A percentile compares a stretch with the other conserved stretches of the same genome.
These are phyloP conservation scores for Rhododendron henanense DNA, from an alignment of 148 eudicot genomes.

Conservation along the genomic window DNA sequence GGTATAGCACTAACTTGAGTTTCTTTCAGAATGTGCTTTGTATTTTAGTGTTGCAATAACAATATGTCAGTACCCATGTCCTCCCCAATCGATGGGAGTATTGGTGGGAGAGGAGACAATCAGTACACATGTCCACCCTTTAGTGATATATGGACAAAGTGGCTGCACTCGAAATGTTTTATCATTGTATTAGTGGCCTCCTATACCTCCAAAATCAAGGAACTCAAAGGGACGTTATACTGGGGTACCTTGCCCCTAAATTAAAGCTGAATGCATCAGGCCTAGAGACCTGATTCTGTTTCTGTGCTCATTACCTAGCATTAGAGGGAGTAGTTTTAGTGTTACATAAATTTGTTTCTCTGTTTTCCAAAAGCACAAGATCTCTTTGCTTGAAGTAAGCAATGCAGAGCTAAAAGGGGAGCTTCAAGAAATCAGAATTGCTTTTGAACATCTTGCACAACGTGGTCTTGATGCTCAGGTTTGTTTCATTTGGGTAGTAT, in stretches of 20 bases:
- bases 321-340: background rate
- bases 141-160: background rate
- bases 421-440: constrained; percentile 58
- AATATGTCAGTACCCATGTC: background rate
- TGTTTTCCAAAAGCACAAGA: constrained; percentile 65
- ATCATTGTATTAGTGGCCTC: background rate
- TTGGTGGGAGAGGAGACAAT: background rate
- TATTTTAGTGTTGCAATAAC: too few species aligned
- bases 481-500: constrained; percentile 7
- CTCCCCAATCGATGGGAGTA: background rate
- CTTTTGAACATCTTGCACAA: constrained; percentile 66
- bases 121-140: background rate
- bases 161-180: background rate
- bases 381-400: constrained; percentile 84
- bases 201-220: background rate
- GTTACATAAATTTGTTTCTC: background rate
- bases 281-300: background rate
- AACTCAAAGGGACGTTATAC: background rate
- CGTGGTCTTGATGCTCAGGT: constrained; percentile 90
- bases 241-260: background rate
- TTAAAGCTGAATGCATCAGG: background rate
- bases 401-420: constrained; percentile 72
- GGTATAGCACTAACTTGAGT: too few species aligned
- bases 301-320: background rate
- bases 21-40: background rate